Evolutionary conservation across 371 early-diverging fungal species (phyloP), one percentile per base, ranked within the genome.

Genomic region (Mucor piriformis): DNA sequence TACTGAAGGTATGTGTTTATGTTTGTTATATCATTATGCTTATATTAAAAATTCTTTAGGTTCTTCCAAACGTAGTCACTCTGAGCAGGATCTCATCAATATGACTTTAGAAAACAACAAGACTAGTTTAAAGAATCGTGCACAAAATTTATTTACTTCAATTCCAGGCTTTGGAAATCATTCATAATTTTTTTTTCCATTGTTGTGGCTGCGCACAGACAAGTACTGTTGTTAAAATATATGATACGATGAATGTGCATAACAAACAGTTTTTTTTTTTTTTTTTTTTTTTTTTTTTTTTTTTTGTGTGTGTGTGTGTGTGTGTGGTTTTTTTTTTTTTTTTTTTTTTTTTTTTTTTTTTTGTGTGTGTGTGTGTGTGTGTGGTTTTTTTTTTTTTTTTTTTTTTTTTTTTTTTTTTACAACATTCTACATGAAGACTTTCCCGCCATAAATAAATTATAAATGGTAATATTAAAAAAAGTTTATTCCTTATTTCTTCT

Each of bases 61-160:
- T 23, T 24, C 25, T 13, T 44, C 59, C 11, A 63, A 66, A 47
- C 64, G 67, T 33, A 69, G 74, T 63, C 67, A 61, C 15, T 71
- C 77, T 49, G 77, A 77, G 59, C 68, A 64, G 57, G 74, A 74
- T 63, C 68, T 77, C 65, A 44, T 59, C 38, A 65, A 66, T 34
- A 44, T 72, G 29, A 34, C 57, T 32, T 18, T 40, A 20, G 44
- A 58, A 8, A 29, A 42, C 11, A 15, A 29, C 16, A 54, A 34
- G 21, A 49, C 40, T 32, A 43, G 64, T 24, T 55, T 73, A 18
- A 66, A 62, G 16, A 49, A 69, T 59, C 70, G 69, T 29, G 64
- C 66, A 0, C 71, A 70, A 13, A 52, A 61, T 37, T 63, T 73
- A 8, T 49, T 73, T 6, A 61, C 67, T 32, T 66, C 64, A 10